These are phyloP conservation scores for Corchorus capsularis DNA, from an alignment of 345 rosid species.

Conservation along the genomic window DNA sequence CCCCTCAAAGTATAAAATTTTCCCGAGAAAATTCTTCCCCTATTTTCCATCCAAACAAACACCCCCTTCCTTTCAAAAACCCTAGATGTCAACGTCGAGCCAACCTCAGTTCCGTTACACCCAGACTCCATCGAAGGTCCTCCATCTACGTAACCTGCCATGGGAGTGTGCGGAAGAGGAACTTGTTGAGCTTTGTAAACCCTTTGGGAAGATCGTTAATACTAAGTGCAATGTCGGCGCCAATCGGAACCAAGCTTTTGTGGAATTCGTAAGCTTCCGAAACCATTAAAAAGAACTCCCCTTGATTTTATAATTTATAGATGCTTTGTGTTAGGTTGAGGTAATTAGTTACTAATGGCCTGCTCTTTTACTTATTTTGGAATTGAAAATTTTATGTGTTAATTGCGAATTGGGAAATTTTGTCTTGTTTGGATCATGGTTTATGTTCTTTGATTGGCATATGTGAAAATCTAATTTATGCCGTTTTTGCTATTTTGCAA, in stretches of 20 bases:
- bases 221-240: conserved; percentile 95
- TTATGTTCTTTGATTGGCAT: background rate
- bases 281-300: background rate
- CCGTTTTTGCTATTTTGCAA: background rate
- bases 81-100: conserved; percentile 68
- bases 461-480: background rate
- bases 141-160: conserved; percentile 90
- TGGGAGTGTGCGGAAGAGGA: conserved; percentile 96
- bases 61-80: conserved; percentile 12
- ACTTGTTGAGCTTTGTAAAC: conserved; percentile 87
- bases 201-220: conserved; percentile 92
- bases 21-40: conserved; percentile 25
- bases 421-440: background rate
- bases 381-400: background rate
- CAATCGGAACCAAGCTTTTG: conserved; percentile 94
- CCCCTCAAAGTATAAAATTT: conserved; percentile 2
- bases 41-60: conserved; percentile 31
- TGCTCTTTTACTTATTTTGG: background rate
- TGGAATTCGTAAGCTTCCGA: conserved; percentile 71
- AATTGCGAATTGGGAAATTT: background rate
- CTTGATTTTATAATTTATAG: background rate
- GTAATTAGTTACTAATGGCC: background rate
- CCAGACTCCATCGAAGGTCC: conserved; percentile 93
- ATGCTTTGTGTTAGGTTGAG: background rate
- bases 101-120: conserved; percentile 93